Evolutionary conservation across 2,329 filamentous ascomycete genomes (phyloP), one percentile per base, ranked within the genome.

Genomic region (Paramyrothecium sp.): DNA sequence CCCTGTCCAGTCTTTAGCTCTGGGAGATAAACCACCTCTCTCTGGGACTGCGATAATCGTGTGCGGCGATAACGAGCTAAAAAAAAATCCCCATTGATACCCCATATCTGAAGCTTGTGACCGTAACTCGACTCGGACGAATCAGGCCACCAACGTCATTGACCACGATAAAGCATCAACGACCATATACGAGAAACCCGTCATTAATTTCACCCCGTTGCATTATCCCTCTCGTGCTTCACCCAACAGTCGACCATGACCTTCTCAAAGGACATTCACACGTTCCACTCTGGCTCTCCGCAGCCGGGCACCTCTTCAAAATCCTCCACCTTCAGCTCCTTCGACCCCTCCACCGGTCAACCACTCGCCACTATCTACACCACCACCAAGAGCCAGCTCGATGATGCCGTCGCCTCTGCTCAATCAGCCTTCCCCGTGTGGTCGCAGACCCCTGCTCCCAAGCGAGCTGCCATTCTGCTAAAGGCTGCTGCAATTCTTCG

Each of bases 391-490:
- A 70, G 80, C 56, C 86, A 91, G 67, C 79, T 95, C 69, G 85
- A 95, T 70, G 81, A 85, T 17, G 90, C 91, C 49, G 81, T 96
- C 61, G 73, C 81, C 55, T 87, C 91, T 46, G 92, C 90, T 46
- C 78, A 86, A 56, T 77, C 78, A 34, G 91, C 91, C 1, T 96
- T 96, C 71, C 80, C 83, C 3, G 75, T 80, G 41, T 96, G 92
- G 92, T 91, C 91, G 1, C 78, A 83, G 56, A 95, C 88, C 13
- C 85, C 91, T 2, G 81, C 89, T n/a, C 80, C 89, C 59, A 84
- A 86, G 66, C 90, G 92, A 57, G 86, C 91, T 1, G 86, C 90
- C 57, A 89, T 96, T 64, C 85, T 96, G 11, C 88, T 92, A 30
- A 86, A 85, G 69, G 91, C 92, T 3, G 91, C 90, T 19, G 76